Evolutionary conservation across 495 filamentous ascomycete species (phyloP).

Genomic region (Xylaria castorea): DNA sequence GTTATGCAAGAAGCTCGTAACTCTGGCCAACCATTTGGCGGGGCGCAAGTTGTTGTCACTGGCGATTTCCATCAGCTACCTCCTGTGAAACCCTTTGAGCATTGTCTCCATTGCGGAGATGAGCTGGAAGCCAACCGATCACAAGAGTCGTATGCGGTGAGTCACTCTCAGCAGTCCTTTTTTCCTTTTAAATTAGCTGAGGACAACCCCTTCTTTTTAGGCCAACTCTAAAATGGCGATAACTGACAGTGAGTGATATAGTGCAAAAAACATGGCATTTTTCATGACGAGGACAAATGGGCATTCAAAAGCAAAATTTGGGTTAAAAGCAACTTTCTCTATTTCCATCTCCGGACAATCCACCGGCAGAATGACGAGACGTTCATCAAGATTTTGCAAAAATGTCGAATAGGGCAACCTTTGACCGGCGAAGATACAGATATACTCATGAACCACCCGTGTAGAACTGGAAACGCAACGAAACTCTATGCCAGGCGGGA

Average conservation of each 20-base stretch:
- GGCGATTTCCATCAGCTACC: conserved; percentile 97
- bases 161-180: not conserved
- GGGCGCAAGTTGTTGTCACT: conserved; percentile 90
- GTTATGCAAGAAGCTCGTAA: conserved; percentile 53
- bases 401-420: conserved; percentile 52
- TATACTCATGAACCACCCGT: conserved; percentile 54
- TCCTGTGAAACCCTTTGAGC: conserved; percentile 81
- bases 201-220: too few species aligned
- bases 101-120: conserved; percentile 77
- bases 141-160: conserved; percentile 67
- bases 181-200: too few species aligned
- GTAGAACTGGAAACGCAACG: conserved; percentile 51
- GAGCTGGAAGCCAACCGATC: conserved; percentile 74
- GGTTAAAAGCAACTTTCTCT: conserved; percentile 45
- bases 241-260: not conserved
- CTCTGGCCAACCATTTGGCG: conserved; percentile 80
- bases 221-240: not conserved
- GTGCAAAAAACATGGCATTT: conserved; percentile 42
- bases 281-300: conserved; percentile 46
- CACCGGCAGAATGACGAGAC: conserved; percentile 59
- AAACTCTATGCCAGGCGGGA: conserved; percentile 52
- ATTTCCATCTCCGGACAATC: conserved; percentile 53
- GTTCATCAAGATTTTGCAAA: conserved; percentile 61
- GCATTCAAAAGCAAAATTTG: conserved; percentile 48
- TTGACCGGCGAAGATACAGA: conserved; percentile 47